These are phyloP conservation scores for Solanum acaule DNA, from an alignment of 257 asterid species.

Conservation along the genomic window DNA sequence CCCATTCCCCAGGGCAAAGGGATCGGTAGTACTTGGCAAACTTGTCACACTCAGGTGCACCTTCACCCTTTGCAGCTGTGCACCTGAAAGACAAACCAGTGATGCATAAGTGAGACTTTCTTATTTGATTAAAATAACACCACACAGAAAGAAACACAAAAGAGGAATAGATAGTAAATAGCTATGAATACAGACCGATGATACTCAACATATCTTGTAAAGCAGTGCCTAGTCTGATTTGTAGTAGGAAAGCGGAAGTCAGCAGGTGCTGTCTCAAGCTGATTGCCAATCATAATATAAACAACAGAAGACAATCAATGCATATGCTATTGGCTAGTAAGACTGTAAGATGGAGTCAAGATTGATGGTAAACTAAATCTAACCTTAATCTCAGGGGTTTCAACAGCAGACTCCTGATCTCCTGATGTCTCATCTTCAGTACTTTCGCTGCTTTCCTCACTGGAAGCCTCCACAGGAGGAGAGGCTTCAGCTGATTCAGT, in stretches of 20 bases:
- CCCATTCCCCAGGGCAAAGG: constrained; percentile 99
- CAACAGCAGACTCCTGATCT: constrained; percentile 48
- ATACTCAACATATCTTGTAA: constrained; percentile 85
- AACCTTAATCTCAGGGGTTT: constrained; percentile 69
- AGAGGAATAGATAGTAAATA: not conserved
- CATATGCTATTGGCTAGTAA: not conserved
- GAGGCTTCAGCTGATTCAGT: constrained; percentile 37
- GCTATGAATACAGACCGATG: constrained; percentile 50
- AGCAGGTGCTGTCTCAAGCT: constrained; percentile 98
- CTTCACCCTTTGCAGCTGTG: constrained; percentile 84
- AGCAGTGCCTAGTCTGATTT: constrained; percentile 94
- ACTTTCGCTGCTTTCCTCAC: constrained; percentile 34
- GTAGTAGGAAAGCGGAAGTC: constrained; percentile 97
- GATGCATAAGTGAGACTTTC: not conserved
- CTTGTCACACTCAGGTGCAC: constrained; percentile 85
- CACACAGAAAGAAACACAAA: not conserved
- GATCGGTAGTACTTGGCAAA: constrained; percentile 90
- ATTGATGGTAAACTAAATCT: not conserved
- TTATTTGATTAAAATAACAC: not conserved
- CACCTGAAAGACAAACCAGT: constrained; percentile 45
- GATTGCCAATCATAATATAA: constrained; percentile 1
- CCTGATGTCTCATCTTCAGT: constrained; percentile 36
- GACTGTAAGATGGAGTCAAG: not conserved
- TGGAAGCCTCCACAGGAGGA: constrained; percentile 32
- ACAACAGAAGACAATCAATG: not conserved